These are phyloP conservation scores for Monosporozyma aerobia DNA, from an alignment of 805 yeast species.

Conservation along the genomic window DNA sequence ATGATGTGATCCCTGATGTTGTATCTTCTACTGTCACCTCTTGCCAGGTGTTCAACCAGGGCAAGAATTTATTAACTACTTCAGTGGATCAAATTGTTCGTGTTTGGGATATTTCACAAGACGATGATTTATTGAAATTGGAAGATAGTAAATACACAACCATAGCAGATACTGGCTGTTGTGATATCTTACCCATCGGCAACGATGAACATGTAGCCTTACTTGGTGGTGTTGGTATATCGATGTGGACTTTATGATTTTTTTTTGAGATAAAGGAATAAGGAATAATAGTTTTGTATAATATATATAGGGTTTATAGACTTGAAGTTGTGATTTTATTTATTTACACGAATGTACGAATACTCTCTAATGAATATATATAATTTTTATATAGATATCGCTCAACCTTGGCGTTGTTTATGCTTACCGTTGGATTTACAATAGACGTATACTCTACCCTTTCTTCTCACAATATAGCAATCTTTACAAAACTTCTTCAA, in stretches of 20 bases:
- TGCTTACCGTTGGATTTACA: slow-evolving; percentile 91
- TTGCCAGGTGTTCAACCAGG: slow-evolving; percentile 31
- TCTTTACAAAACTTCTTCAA: slow-evolving; percentile 89
- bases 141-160: slow-evolving; percentile 53
- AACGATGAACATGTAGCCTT: slow-evolving; percentile 26
- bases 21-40: slow-evolving; percentile 86
- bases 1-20: slow-evolving; percentile 38
- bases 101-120: slow-evolving; percentile 43
- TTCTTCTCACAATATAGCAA: slow-evolving; percentile 88
- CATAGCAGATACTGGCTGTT: slow-evolving; percentile 83
- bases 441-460: slow-evolving; percentile 86
- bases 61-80: slow-evolving; percentile 40
- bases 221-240: slow-evolving; percentile 80
- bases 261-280: not conserved
- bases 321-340: not conserved
- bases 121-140: slow-evolving; percentile 24
- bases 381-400: not conserved
- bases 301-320: not conserved
- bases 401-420: slow-evolving; percentile 81
- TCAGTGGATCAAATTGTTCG: slow-evolving; percentile 80
- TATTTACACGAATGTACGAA: not conserved
- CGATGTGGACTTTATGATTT: slow-evolving; percentile 34
- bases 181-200: slow-evolving; percentile 34
- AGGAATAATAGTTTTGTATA: not conserved
- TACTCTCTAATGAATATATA: not conserved